Evolutionary conservation across 2,329 filamentous ascomycete species (phyloP), one percentile per base, ranked within the genome.

Genomic region (Neonectria neomacrospora): DNA sequence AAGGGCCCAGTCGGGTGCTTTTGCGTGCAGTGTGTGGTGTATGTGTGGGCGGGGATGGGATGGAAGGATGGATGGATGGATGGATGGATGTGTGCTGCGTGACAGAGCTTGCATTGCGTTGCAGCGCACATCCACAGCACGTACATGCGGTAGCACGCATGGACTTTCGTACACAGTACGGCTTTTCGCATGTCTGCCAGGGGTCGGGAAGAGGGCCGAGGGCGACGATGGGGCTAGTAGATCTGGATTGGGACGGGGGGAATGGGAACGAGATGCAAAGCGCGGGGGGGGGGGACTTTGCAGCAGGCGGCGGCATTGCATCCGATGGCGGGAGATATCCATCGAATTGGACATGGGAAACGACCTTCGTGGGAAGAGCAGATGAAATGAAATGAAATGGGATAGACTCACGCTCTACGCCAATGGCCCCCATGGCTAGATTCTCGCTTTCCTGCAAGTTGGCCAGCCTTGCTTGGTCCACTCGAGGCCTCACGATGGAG

Each of bases 161-260:
- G 6, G 23, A n/a, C n/a, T n/a, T n/a, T n/a, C n/a, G n/a, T n/a
- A n/a, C 23, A 26, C 6, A 26, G 23, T 18, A 18, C n/a, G 37
- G 16, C 37, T 39, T 18, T 34, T 16, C 32, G 37, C 9, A 8
- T 41, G n/a, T n/a, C n/a, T 41, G n/a, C 16, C 37, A 41, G 37
- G 37, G 37, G 37, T 41, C 42, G 42, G 47, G 47, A 51, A 26
- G 54, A 50, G 54, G 23, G 20, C 41, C 32, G 54, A 50, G 54
- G 23, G 28, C 30, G 34, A 23, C 16, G 45, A 58, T 51, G 55
- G 47, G 55, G 37, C 55, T 51, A 58, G 45, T 42, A 47, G 55
- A 58, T 58, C 55, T 58, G 55, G 28, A 58, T 51, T 50, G 45
- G 32, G 54, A 47, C 54, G 52, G 39, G 48, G 45, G 42, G 39